Evolutionary conservation across 352 stramenopile genomes (phyloP).

Genomic region (Globisporangium irregulare): DNA sequence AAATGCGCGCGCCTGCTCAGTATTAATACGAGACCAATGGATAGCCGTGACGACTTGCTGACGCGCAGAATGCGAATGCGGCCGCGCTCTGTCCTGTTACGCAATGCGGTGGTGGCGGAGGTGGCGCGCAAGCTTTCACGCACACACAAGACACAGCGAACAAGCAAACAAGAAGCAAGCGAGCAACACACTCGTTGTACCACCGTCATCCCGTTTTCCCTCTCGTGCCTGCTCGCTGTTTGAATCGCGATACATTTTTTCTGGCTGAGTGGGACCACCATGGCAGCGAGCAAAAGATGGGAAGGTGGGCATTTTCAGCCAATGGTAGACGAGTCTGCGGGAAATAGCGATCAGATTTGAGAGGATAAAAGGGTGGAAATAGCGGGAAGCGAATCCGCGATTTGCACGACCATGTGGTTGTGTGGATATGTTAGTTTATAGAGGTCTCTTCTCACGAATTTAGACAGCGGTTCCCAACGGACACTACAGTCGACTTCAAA

Average conservation of each 20-base stretch:
- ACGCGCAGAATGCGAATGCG: too few species aligned
- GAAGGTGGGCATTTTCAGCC: background rate
- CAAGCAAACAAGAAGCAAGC: too few species aligned
- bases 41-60: too few species aligned
- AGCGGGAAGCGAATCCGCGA: background rate
- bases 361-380: background rate
- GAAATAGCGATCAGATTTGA: background rate
- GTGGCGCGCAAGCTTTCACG: too few species aligned
- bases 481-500: background rate
- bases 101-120: too few species aligned
- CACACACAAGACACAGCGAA: too few species aligned
- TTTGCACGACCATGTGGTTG: background rate
- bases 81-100: too few species aligned
- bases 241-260: background rate
- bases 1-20: too few species aligned
- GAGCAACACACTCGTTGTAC: too few species aligned
- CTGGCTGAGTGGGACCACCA: background rate
- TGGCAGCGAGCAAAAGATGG: background rate
- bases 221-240: background rate
- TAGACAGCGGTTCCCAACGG: background rate
- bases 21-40: too few species aligned
- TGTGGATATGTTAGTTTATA: background rate
- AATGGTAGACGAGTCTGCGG: background rate
- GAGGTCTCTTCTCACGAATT: too few species aligned
- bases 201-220: background rate